Evolutionary conservation across 257 asterid species (phyloP).

Genomic region (Solanum paucissectum): DNA sequence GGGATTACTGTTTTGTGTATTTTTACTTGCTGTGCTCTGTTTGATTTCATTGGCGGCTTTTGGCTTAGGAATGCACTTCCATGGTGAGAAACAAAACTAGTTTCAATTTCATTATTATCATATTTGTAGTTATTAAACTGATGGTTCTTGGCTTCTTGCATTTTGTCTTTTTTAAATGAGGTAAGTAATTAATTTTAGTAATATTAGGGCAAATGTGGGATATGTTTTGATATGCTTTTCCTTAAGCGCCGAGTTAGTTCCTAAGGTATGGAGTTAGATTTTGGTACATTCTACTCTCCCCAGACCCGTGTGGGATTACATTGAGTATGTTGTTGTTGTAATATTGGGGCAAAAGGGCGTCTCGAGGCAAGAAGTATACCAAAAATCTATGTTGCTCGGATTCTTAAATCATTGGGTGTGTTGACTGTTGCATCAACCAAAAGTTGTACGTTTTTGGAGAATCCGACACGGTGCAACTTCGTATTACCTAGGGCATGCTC

Average conservation of each 20-base stretch:
- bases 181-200: neutral
- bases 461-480: accelerated
- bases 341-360: neutral
- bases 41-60: constrained; percentile 43
- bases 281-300: neutral
- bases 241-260: neutral
- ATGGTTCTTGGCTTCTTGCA: neutral
- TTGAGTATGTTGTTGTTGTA: neutral
- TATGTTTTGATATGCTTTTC: neutral
- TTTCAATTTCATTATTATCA: neutral
- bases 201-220: neutral
- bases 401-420: neutral
- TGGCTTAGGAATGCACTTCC: constrained; percentile 55
- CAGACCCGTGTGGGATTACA: neutral
- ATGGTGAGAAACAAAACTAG: constrained; percentile 32
- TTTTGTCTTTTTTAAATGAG: neutral
- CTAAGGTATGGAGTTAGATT: neutral
- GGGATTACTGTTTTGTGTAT: constrained; percentile 39
- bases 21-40: constrained; percentile 45
- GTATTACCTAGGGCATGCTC: neutral
- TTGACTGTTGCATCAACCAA: neutral
- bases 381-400: neutral
- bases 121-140: neutral
- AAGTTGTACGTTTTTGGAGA: neutral
- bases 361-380: neutral